Base-by-base conservation (phyloP, 1,284 basidiomycete species). In the Trichosporon faecale region DNA sequence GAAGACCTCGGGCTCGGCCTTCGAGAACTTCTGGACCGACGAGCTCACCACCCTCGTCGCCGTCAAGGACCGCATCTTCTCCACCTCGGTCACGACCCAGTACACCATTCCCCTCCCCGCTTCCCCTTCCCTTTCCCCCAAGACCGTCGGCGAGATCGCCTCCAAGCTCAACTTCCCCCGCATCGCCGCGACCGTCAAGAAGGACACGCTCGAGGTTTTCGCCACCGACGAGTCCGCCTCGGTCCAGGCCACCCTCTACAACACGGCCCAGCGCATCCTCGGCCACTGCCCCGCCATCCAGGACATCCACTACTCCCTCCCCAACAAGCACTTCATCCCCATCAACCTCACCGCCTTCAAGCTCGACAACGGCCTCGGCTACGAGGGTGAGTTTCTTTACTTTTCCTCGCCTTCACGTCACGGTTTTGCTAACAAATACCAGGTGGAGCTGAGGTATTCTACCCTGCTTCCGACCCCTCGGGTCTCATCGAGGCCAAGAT, bases 161-260 rank as follows among this genome's bases (percentile, higher is more conserved):
- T 85, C 87, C 29, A 84, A 88, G 18, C 89, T 90, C 86, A 88
- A 91, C 72, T 88, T 88, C 52, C 82, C 85, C 12, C 69, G 71
- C n/a, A 82, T 86, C n/a, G 85, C 88, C 2, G 80, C 80, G 11
- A 85, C 86, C 6, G 91, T 90, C 64, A 87, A 89, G 70, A 83
- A 84, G 57, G 87, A 89, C 21, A 95, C 94, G 8, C 85, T 98
- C 33, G 89, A 93, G 73, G 85, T 90, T 1, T 98, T 98, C 80
- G 93, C 94, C 1, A 85, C 86, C 31, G 93, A 98, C 76, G 90
- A 95, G 79, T 94, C 92, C 78, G 94, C 93, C 8, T 92, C 90
- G 76, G 95, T 98, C 6, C 94, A 96, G 90, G 94, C 94, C 14
- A 96, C 94, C 61, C 85, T 95, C 70, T 97, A 91, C 88, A 92